These are phyloP conservation scores for Vitis riparia DNA, from an alignment of 164 flowering plant genomes.

Conservation along the genomic window DNA sequence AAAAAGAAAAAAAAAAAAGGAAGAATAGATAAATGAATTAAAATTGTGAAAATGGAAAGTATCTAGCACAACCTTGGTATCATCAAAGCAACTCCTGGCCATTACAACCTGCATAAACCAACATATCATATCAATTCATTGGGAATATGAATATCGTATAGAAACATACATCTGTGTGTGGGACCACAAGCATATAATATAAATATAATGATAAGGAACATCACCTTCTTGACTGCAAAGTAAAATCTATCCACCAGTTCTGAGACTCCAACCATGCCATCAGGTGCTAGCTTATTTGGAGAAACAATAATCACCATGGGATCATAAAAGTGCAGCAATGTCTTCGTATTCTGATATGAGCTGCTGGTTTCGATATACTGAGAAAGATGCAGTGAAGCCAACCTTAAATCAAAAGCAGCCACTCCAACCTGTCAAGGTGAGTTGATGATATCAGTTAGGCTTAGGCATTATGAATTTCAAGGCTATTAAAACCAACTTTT, in stretches of 20 bases:
- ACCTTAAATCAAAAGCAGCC: conserved; percentile 92
- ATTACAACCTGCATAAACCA: conserved; percentile 57
- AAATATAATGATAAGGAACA: not conserved
- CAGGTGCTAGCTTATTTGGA: conserved; percentile 86
- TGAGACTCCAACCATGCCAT: conserved; percentile 93
- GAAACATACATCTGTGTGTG: not conserved
- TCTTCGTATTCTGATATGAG: conserved; percentile 91
- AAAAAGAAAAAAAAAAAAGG: too few species aligned
- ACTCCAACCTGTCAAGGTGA: conserved; percentile 73
- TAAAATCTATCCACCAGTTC: conserved; percentile 71
- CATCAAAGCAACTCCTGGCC: conserved; percentile 96
- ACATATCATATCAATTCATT: not conserved
- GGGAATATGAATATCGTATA: not conserved
- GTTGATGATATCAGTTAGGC: not conserved
- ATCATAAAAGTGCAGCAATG: conserved; percentile 87
- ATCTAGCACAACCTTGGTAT: conserved; percentile 71
- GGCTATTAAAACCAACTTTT: not conserved
- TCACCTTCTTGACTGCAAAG: conserved; percentile 73
- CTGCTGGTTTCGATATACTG: conserved; percentile 96
- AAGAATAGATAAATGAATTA: not conserved
- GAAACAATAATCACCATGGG: conserved; percentile 85
- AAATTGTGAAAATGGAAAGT: conserved; percentile 4
- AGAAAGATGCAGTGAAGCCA: conserved; percentile 94
- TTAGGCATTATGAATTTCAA: not conserved
- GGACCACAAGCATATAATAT: too few species aligned